phyloP scores from a whole-genome alignment of 441 rosid genomes.

The Raphanus hybrid region DNA sequence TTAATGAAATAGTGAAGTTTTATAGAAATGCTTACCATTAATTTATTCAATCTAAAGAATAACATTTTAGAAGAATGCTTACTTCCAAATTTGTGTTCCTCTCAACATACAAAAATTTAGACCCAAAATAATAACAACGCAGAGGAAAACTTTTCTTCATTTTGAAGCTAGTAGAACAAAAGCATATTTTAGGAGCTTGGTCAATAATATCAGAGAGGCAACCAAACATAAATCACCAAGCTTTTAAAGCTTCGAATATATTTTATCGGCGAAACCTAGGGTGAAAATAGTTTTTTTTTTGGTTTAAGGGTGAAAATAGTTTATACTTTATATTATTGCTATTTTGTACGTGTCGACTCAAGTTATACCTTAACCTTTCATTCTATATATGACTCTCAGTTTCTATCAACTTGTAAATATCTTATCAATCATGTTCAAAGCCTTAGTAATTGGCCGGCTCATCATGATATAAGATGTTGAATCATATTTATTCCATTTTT shows the following conservation, averaged over 20 bases:
- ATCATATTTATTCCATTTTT: neutral
- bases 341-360: neutral
- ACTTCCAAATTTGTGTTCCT: neutral
- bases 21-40: neutral
- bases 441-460: conserved; percentile 35
- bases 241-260: no score
- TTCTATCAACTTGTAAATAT: conserved; percentile 36
- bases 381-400: conserved; percentile 17
- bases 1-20: neutral
- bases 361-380: conserved; percentile 20
- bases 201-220: no score
- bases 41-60: neutral
- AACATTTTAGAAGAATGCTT: neutral
- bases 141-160: no score
- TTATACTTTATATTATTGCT: no score
- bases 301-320: no score
- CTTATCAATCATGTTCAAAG: conserved; percentile 27
- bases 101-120: no score
- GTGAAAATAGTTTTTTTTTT: no score
- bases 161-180: no score
- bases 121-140: no score
- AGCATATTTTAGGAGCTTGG: no score
- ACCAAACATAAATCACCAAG: no score
- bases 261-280: no score
- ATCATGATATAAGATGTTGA: conserved; percentile 21